Conservation (phyloP, 2,329 filamentous ascomycete genomes). For the Trichoderma koningiopsis region DNA sequence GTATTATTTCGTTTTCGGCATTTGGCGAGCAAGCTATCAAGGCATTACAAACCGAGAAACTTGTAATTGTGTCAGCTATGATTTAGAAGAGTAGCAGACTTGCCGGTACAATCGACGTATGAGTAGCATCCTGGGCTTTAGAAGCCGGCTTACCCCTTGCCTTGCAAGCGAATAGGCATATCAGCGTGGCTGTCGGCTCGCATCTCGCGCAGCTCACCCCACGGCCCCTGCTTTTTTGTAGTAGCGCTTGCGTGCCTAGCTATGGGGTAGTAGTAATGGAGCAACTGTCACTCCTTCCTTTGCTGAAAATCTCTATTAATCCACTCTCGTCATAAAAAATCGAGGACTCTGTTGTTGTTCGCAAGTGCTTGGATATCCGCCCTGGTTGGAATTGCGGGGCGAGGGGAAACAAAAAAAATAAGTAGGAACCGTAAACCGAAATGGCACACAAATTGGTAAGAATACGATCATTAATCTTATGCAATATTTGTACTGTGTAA, state of each 20-base stretch:
- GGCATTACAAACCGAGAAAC: not conserved
- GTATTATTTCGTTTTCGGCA: not conserved
- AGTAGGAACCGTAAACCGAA: not conserved
- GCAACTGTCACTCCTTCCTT: not conserved
- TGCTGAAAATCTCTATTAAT: not conserved
- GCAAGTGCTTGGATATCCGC: not conserved
- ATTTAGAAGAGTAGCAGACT: not conserved
- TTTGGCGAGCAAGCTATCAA: not conserved
- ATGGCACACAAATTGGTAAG: not conserved
- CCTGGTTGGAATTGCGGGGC: not conserved
- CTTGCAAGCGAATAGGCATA: not conserved
- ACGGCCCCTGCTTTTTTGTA: conserved; percentile 7
- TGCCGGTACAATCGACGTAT: not conserved
- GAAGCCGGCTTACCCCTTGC: not conserved
- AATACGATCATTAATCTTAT: not conserved
- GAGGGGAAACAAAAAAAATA: not conserved
- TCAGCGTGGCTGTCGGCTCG: not conserved
- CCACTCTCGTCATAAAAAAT: not conserved
- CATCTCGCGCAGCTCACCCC: not conserved
- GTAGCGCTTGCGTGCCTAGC: not conserved
- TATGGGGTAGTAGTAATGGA: not conserved
- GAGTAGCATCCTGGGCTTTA: not conserved
- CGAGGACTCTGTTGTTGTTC: not conserved
- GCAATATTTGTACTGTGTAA: not conserved
- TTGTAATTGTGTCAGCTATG: not conserved